Conservation (phyloP, 805 yeast genomes). For the Hanseniaspora nectarophila region DNA sequence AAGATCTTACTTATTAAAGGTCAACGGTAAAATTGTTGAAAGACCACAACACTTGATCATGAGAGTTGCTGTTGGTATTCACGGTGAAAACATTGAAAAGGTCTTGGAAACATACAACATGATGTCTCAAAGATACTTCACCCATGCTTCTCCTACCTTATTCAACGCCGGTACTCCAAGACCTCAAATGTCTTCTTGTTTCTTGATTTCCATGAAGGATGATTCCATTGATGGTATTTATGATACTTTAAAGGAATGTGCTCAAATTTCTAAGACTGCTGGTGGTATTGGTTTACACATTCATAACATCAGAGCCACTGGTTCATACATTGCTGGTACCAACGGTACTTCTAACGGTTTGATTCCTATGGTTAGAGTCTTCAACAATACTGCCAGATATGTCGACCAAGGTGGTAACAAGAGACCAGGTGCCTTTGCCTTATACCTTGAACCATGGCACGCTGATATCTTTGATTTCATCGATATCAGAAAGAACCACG, state of each 20-base stretch:
- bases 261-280: conserved; percentile 83
- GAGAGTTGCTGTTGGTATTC: conserved; percentile 89
- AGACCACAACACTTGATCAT: conserved; percentile 83
- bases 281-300: conserved; percentile 93
- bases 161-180: conserved; percentile 85
- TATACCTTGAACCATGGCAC: conserved; percentile 96
- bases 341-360: conserved; percentile 88
- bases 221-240: conserved; percentile 95
- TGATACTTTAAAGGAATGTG: conserved; percentile 76
- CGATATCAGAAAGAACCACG: conserved; percentile 83
- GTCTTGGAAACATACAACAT: conserved; percentile 73
- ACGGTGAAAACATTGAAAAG: conserved; percentile 49
- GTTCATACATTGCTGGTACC: conserved; percentile 81
- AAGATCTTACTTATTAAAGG: conserved; percentile 65
- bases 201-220: conserved; percentile 78
- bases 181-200: conserved; percentile 84
- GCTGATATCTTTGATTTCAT: conserved; percentile 77
- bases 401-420: conserved; percentile 98
- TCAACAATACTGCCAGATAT: conserved; percentile 89
- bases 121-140: conserved; percentile 79
- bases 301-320: conserved; percentile 75
- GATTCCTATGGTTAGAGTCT: conserved; percentile 92
- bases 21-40: conserved; percentile 60
- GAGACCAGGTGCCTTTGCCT: conserved; percentile 94
- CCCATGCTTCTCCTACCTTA: conserved; percentile 91